Percentiles rank a stretch among this genome's conserved stretches.
Evolutionary conservation across 345 rosid genomes (phyloP).

Genomic region (Garcia nutans): DNA sequence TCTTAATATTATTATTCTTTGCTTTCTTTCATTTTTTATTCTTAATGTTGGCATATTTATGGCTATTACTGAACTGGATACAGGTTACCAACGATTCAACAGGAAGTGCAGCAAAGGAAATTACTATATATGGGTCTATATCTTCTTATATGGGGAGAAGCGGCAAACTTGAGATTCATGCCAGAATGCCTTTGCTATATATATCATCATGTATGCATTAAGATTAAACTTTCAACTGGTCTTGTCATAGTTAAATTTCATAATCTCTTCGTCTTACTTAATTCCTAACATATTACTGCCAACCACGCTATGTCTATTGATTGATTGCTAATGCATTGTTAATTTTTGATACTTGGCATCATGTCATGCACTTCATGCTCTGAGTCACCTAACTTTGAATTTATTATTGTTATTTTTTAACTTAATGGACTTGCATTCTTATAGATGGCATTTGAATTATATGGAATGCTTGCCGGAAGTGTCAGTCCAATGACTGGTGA

Average conservation of each 20-base stretch:
- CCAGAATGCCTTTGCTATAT: conserved; percentile 99
- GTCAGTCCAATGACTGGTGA: conserved; percentile 66
- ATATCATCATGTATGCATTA: conserved; percentile 84
- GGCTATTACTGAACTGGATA: conserved; percentile 11
- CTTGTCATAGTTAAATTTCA: not conserved
- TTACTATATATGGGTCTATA: conserved; percentile 88
- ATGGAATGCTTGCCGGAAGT: conserved; percentile 70
- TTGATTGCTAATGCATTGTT: not conserved
- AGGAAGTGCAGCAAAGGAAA: conserved; percentile 96
- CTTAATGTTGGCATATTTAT: not conserved
- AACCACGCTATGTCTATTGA: not conserved
- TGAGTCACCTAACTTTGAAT: not conserved
- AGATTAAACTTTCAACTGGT: not conserved
- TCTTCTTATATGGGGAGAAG: conserved; percentile 99
- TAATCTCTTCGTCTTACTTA: not conserved
- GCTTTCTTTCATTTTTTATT: not conserved
- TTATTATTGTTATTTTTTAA: not conserved
- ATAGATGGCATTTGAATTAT: conserved; percentile 42
- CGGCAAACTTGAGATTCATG: conserved; percentile 95
- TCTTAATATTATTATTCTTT: not conserved
- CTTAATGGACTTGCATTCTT: conserved; percentile 5
- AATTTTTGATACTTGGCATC: not conserved
- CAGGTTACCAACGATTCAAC: conserved; percentile 94
- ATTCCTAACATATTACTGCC: not conserved
- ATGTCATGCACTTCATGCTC: not conserved